Conservation (phyloP, 495 filamentous ascomycete genomes). For the Neurospora terricola region DNA sequence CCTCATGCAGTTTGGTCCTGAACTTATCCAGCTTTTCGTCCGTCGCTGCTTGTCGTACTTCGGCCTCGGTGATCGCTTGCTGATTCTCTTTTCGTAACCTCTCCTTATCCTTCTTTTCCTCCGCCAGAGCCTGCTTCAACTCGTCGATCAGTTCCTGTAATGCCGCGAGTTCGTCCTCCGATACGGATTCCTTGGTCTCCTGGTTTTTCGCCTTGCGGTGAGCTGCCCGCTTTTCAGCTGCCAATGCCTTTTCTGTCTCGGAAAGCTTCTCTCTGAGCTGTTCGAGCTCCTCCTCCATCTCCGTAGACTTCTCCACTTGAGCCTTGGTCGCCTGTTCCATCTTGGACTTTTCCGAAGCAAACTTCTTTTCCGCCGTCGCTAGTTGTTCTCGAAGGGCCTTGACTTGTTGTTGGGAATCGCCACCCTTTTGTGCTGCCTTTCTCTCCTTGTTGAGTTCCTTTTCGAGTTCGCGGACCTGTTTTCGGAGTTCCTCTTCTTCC, state of each 20-base stretch:
- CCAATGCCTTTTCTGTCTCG: slow-evolving; percentile 33
- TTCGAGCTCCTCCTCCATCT: slow-evolving; percentile 28
- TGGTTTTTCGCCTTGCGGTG: slow-evolving; percentile 42
- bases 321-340: slow-evolving; percentile 20
- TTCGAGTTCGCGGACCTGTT: slow-evolving; percentile 35
- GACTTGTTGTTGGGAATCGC: slow-evolving; percentile 23
- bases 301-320: slow-evolving; percentile 15
- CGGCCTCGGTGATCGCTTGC: slow-evolving; percentile 36
- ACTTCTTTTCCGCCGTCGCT: slow-evolving; percentile 12
- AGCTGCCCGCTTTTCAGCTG: slow-evolving; percentile 39
- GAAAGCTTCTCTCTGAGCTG: slow-evolving; percentile 39
- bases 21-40: slow-evolving; percentile 61
- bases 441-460: slow-evolving; percentile 45
- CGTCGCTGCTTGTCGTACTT: slow-evolving; percentile 45
- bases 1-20: slow-evolving; percentile 52
- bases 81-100: slow-evolving; percentile 26
- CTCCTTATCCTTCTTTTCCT: slow-evolving; percentile 33
- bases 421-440: slow-evolving; percentile 21
- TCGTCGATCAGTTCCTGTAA: slow-evolving; percentile 26
- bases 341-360: slow-evolving; percentile 28
- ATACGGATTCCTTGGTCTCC: slow-evolving; percentile 13
- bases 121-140: slow-evolving; percentile 27
- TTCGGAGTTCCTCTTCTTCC: slow-evolving; percentile 36
- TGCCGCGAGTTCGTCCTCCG: slow-evolving; percentile 23
- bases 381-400: slow-evolving; percentile 20